A percentile compares a stretch with the other conserved stretches of the same genome.
Evolutionary conservation across 164 flowering plant genomes (phyloP).

Genomic region (Protea cynaroides): DNA sequence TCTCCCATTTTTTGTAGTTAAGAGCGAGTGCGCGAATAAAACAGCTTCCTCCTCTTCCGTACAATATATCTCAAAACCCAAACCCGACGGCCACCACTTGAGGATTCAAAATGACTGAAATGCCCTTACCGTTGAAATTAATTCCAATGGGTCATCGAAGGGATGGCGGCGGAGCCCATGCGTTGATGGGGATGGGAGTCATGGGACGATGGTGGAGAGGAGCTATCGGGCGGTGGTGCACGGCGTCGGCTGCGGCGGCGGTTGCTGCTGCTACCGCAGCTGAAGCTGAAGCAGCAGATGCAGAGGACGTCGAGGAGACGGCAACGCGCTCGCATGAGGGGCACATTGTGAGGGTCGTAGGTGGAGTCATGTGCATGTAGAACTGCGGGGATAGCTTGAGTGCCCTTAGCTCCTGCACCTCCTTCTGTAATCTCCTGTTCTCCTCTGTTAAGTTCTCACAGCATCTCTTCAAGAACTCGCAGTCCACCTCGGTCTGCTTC

Average conservation of each 20-base stretch:
- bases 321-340: constrained; percentile 81
- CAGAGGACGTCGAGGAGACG: constrained; percentile 25
- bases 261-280: not conserved
- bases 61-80: not conserved
- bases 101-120: not conserved
- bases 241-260: not conserved
- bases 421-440: constrained; percentile 70
- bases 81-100: not conserved
- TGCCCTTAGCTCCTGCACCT: constrained; percentile 72
- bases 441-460: constrained; percentile 78
- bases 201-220: constrained; percentile 20
- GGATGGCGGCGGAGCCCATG: constrained; percentile 34
- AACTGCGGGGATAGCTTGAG: constrained; percentile 71
- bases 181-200: constrained; percentile 19
- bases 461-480: constrained; percentile 73
- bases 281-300: constrained; percentile 2
- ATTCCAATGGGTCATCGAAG: constrained; percentile 20
- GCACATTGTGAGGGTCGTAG: constrained; percentile 86
- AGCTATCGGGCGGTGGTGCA: not conserved
- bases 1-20: too few relatives aligned
- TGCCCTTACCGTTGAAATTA: not conserved
- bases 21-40: not conserved
- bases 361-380: constrained; percentile 80
- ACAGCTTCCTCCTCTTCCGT: not conserved
- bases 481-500: constrained; percentile 89